phyloP scores from a whole-genome alignment of 495 filamentous ascomycete species.

The Aspergillus biplanus region DNA sequence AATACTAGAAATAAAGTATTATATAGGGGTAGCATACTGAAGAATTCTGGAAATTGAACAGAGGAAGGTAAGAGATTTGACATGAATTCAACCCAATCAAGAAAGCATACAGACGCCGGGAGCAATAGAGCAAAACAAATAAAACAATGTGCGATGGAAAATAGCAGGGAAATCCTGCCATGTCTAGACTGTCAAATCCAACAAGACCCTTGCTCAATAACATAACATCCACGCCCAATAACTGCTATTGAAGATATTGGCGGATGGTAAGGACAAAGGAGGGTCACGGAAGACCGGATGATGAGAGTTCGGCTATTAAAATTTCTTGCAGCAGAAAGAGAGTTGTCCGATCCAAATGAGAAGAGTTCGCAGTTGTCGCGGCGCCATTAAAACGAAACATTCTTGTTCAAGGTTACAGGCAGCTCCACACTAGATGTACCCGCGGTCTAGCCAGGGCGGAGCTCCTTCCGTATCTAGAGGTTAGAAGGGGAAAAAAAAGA shows the following conservation, averaged over 20 bases:
- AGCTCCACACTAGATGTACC: constrained; percentile 12
- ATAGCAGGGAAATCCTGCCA: constrained; percentile 35
- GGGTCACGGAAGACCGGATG: constrained; percentile 21
- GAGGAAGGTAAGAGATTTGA: constrained; percentile 30
- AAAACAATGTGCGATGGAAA: constrained; percentile 29
- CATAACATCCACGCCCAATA: constrained; percentile 7
- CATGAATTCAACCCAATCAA: constrained; percentile 36
- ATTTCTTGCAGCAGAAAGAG: constrained; percentile 4
- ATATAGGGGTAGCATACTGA: constrained; percentile 48
- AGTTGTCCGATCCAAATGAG: constrained; percentile 14
- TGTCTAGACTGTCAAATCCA: constrained; percentile 44
- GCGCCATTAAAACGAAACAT: constrained; percentile 26
- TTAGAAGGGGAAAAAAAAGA: constrained; percentile 11
- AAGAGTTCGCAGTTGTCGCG: constrained; percentile 17
- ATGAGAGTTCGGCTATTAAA: constrained; percentile 17
- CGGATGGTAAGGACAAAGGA: constrained; percentile 6
- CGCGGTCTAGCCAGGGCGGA: constrained; percentile 19
- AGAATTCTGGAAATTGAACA: constrained; percentile 27
- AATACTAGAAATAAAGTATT: constrained; percentile 34
- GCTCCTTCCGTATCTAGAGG: constrained; percentile 30
- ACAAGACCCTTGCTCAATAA: constrained; percentile 28
- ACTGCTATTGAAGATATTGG: constrained; percentile 26
- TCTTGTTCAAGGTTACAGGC: constrained; percentile 22
- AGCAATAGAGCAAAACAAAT: constrained; percentile 33
- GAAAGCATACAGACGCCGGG: constrained; percentile 45